Evolutionary conservation across 2,329 filamentous ascomycete genomes (phyloP), one percentile per base, ranked within the genome.

Genomic region (Paraconiothyrium brasiliense): DNA sequence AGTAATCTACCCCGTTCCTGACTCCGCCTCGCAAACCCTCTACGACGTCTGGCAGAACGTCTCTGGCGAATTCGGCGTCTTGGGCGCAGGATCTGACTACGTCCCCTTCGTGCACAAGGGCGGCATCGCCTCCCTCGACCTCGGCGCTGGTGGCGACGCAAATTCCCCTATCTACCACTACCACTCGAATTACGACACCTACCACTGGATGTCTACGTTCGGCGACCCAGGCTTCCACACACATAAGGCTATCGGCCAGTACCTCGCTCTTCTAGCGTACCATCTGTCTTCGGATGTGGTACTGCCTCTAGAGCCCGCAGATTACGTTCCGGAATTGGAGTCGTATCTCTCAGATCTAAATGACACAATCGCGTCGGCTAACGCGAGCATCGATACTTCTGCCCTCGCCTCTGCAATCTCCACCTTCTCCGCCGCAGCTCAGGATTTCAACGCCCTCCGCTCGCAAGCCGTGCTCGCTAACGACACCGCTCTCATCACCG

Each of bases 161-260:
- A 68, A 71, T 1, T 80, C 82, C 48, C 77, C 82, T 0, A 70
- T 84, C 9, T 84, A 84, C 58, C 82, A 77, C 34, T 84, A 84
- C 67, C 82, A 84, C 66, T 81, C 78, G 32, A 78, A 76, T 67
- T 84, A 84, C 73, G 73, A 84, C 63, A 73, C 77, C 35, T 84
- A 83, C 62, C 79, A 82, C 60, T 86, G 84, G 84, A 85, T 86
- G 83, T 66, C 72, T 0, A 81, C 76, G 0, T 85, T 80, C 59
- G 84, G 83, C 5, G 84, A 86, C 66, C 83, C 83, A 0, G 83
- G 81, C 2, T 86, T 84, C 69, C 71, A 77, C 49, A 79, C 80
- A 1, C 84, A 86, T 66, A 78, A 79, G 8, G 82, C 80, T 2
- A 83, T 86, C 65, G 83, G 82, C 6, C 82, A 84, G 59, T 82